phyloP scores from a whole-genome alignment of 495 filamentous ascomycete genomes.

The Neurospora sp. region DNA sequence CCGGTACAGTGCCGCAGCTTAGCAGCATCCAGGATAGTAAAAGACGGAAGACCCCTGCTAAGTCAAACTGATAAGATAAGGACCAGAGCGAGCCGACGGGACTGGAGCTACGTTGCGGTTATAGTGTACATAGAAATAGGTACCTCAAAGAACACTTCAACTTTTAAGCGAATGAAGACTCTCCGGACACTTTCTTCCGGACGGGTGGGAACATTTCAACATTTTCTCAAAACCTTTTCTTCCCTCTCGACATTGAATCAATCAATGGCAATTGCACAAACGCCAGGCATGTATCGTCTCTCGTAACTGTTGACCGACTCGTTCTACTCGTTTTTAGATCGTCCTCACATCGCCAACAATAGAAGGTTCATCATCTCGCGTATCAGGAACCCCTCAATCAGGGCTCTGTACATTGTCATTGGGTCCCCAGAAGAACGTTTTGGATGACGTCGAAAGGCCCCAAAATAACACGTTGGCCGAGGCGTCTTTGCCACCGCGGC shows the following conservation, averaged over 20 bases:
- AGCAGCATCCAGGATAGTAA: neutral
- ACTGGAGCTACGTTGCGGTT: neutral
- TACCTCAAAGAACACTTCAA: neutral
- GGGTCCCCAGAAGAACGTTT: neutral
- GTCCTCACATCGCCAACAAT: neutral
- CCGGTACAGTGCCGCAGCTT: neutral
- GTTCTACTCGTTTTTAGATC: neutral
- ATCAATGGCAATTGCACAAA: neutral
- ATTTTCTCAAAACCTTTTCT: neutral
- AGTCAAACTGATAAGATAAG: neutral
- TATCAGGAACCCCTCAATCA: neutral
- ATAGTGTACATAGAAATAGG: neutral
- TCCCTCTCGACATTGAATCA: neutral
- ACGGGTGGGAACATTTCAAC: neutral
- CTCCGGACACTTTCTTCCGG: neutral
- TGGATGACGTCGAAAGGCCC: neutral
- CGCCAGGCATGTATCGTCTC: neutral
- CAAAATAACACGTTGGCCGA: neutral
- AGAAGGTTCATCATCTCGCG: neutral
- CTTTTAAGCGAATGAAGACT: neutral
- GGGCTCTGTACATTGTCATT: neutral
- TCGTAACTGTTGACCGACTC: neutral
- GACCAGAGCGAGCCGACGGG: neutral
- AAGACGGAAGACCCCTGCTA: neutral
- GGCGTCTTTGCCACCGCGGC: neutral